phyloP scores from a whole-genome alignment of 2,329 filamentous ascomycete species.

The Beauveria australis region DNA sequence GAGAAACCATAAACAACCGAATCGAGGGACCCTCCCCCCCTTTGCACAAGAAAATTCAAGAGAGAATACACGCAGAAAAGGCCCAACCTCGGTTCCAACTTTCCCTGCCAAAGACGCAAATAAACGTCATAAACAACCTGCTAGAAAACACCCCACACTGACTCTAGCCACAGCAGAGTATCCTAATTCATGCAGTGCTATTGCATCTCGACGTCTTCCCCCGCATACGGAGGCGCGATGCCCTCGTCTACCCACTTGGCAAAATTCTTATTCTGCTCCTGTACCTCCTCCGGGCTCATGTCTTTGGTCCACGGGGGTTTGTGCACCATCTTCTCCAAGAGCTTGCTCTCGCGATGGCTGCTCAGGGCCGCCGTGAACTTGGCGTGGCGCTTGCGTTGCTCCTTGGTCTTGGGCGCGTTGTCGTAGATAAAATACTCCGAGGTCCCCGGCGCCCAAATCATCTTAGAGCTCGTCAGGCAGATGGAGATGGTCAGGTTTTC shows the following conservation, averaged over 20 bases:
- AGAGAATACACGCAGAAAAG: constrained; percentile 1
- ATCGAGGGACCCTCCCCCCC: neutral
- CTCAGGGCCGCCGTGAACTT: constrained; percentile 44
- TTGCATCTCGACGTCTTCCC: constrained; percentile 26
- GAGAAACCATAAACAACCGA: neutral
- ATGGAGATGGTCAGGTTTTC: constrained; percentile 66
- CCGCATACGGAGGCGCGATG: constrained; percentile 26
- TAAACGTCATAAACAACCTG: constrained; percentile 14
- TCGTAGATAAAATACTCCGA: constrained; percentile 67
- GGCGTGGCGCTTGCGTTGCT: constrained; percentile 46
- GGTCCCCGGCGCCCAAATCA: constrained; percentile 65
- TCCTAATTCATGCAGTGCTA: constrained; percentile 5
- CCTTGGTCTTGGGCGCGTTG: constrained; percentile 57
- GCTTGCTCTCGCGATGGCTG: constrained; percentile 59
- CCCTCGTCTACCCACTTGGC: constrained; percentile 46
- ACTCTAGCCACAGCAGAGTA: neutral
- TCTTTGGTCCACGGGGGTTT: constrained; percentile 76
- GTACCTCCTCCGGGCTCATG: constrained; percentile 67
- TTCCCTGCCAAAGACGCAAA: constrained; percentile 1
- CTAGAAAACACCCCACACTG: neutral
- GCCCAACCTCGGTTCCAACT: neutral
- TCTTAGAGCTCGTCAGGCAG: constrained; percentile 69
- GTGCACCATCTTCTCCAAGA: constrained; percentile 74
- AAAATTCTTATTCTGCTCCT: constrained; percentile 62
- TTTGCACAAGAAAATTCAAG: constrained; percentile 4